Evolutionary conservation across 2,329 filamentous ascomycete genomes (phyloP), one percentile per base, ranked within the genome.

Genomic region (Periconia sp.): DNA sequence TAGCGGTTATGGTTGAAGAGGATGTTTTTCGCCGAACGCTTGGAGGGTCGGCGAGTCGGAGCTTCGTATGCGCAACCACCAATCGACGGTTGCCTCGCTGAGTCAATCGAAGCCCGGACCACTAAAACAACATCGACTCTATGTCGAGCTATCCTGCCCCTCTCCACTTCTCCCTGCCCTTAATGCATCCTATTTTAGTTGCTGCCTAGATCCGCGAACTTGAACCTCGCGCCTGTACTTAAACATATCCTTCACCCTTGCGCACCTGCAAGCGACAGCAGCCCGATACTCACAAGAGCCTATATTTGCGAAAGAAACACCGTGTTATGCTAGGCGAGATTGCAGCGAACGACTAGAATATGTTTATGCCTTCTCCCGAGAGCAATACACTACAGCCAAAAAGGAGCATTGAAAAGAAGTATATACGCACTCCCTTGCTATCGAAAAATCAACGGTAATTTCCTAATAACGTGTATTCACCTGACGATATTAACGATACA

Each of bases 381-480:
- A 40, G 32, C 24, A 46, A 40, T 36, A 12, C 30, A 16, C 41
- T 37, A 25, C 31, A 32, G 6, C 32, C 31, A 8, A 36, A 36
- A 34, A 48, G 43, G 40, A 46, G 25, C 25, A 47, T 36, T 24
- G 40, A 48, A 4, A 52, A 49, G 42, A 49, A 52, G 49, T 42
- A 38, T 26, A 49, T 49, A 17, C 46, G 38, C 41, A 52, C 45
- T 13, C 45, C 48, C 46, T 52, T 42, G 38, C 46, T 39, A 25
- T 40, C 18, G n/a, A 44, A 48, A 44, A 38, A 28, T 35, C 35
- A 37, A 13, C 43, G 43, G 35, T 36, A 47, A 44, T 47, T 43
- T 33, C 42, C 47, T 22, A 26, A 34, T 37, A 34, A 51, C 40
- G 40, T 40, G 23, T 51, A 48, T 28, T 48, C 40, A 28, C 37